These are phyloP conservation scores for Saturnispora halmiae DNA, from an alignment of 805 yeast species.

Conservation along the genomic window DNA sequence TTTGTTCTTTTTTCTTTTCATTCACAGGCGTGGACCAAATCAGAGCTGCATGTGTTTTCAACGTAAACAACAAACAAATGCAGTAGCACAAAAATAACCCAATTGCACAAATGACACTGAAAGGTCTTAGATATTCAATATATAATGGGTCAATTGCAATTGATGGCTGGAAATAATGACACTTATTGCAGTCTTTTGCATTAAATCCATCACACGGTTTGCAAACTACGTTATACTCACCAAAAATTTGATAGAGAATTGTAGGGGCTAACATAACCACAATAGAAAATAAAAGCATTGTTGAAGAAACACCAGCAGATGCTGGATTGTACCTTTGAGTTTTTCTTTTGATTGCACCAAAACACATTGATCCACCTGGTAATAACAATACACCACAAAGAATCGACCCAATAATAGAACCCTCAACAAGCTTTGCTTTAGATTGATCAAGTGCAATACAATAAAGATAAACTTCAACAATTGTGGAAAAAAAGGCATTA, in stretches of 20 bases:
- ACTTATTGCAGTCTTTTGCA: slow-evolving; percentile 45
- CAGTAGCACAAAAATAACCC: slow-evolving; percentile 75
- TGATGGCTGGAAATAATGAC: slow-evolving; percentile 73
- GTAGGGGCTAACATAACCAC: slow-evolving; percentile 92
- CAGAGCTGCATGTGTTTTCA: slow-evolving; percentile 91
- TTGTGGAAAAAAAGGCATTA: slow-evolving; percentile 93
- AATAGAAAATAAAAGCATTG: slow-evolving; percentile 87
- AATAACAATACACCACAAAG: slow-evolving; percentile 83
- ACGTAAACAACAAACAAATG: slow-evolving; percentile 85
- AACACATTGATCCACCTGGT: slow-evolving; percentile 96
- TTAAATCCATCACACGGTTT: slow-evolving; percentile 34
- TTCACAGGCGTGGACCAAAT: slow-evolving; percentile 75
- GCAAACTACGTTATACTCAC: slow-evolving; percentile 73
- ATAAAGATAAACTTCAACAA: slow-evolving; percentile 87
- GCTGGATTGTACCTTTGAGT: slow-evolving; percentile 94
- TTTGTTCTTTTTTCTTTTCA: slow-evolving; percentile 23
- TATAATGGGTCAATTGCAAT: slow-evolving; percentile 63
- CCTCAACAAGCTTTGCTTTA: slow-evolving; percentile 88
- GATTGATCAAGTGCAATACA: slow-evolving; percentile 82
- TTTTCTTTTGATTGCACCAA: slow-evolving; percentile 87
- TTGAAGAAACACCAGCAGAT: slow-evolving; percentile 94
- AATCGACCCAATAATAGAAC: slow-evolving; percentile 89
- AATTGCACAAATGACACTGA: slow-evolving; percentile 69
- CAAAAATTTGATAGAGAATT: slow-evolving; percentile 79
- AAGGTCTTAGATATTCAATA: slow-evolving; percentile 64